Evolutionary conservation across 2,329 filamentous ascomycete genomes (phyloP).

Genomic region (Daldinia sp.): DNA sequence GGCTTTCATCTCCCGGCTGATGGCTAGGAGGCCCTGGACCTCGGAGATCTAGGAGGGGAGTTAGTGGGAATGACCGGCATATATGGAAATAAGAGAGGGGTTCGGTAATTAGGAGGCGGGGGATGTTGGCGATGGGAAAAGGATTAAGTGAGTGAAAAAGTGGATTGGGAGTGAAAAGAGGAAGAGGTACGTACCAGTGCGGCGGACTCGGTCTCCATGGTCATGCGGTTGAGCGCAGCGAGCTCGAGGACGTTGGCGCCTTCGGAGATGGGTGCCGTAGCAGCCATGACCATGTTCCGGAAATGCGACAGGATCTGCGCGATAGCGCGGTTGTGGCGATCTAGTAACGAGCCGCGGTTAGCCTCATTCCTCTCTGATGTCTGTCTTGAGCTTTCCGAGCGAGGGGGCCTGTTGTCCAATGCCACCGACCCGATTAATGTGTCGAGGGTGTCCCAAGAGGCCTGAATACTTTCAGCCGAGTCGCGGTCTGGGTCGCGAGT

Average conservation of each 20-base stretch:
- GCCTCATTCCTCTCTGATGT: slow-evolving; percentile 3
- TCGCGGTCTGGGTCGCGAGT: too few relatives aligned
- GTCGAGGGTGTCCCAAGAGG: too few relatives aligned
- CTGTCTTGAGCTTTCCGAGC: neutral
- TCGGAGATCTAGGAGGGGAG: slow-evolving; percentile 53
- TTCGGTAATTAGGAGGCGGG: too few relatives aligned
- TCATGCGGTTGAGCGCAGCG: slow-evolving; percentile 56
- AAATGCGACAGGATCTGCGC: slow-evolving; percentile 61
- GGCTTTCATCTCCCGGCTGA: slow-evolving; percentile 63
- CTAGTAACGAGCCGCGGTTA: slow-evolving; percentile 49
- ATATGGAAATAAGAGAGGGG: neutral
- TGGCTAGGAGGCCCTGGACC: slow-evolving; percentile 59
- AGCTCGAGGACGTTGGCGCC: slow-evolving; percentile 54
- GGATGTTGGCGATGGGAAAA: neutral
- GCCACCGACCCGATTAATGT: neutral
- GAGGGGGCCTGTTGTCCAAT: neutral
- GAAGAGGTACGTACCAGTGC: slow-evolving; percentile 51
- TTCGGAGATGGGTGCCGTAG: slow-evolving; percentile 53
- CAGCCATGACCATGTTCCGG: slow-evolving; percentile 57
- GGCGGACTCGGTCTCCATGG: slow-evolving; percentile 56
- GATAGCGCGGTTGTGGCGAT: slow-evolving; percentile 60
- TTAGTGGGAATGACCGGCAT: neutral
- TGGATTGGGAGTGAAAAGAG: neutral
- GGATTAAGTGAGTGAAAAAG: too few relatives aligned
- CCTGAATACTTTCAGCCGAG: neutral